Conservation (phyloP, 768 basidiomycete species). For the Serendipita indica region DNA sequence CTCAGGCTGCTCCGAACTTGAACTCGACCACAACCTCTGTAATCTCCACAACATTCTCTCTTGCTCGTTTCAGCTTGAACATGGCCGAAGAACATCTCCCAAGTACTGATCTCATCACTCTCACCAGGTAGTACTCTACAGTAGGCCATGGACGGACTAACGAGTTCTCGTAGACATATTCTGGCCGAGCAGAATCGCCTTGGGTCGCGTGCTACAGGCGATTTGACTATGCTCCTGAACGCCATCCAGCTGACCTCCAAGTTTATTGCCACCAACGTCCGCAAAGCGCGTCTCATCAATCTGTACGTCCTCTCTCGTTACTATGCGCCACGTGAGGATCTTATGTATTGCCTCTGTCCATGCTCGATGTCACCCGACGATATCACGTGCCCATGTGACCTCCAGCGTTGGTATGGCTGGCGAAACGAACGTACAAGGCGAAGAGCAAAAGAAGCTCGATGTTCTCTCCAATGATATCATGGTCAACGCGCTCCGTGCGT, state of each 20-base stretch:
- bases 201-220: constrained; percentile 75
- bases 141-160: not conserved
- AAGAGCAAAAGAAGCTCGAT: constrained; percentile 99
- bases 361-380: not conserved
- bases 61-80: not conserved
- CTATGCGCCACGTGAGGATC: not conserved
- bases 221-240: constrained; percentile 84
- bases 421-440: constrained; percentile 91
- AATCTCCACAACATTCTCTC: not conserved
- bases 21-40: not conserved
- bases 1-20: not conserved
- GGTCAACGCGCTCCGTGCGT: constrained; percentile 90
- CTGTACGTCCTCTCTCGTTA: constrained; percentile 40
- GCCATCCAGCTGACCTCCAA: constrained; percentile 94
- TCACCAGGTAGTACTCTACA: constrained; percentile 50
- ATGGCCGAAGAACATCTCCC: constrained; percentile 46
- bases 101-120: constrained; percentile 77
- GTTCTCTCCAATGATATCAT: constrained; percentile 98
- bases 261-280: constrained; percentile 96
- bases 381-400: constrained; percentile 2
- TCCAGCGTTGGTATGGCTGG: constrained; percentile 89
- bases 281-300: constrained; percentile 93
- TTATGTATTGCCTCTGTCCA: not conserved
- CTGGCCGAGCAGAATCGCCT: constrained; percentile 71
- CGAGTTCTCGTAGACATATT: constrained; percentile 65